Evolutionary conservation across 441 rosid species (phyloP), one percentile per base, ranked within the genome.

Genomic region (Eruca vesicaria): DNA sequence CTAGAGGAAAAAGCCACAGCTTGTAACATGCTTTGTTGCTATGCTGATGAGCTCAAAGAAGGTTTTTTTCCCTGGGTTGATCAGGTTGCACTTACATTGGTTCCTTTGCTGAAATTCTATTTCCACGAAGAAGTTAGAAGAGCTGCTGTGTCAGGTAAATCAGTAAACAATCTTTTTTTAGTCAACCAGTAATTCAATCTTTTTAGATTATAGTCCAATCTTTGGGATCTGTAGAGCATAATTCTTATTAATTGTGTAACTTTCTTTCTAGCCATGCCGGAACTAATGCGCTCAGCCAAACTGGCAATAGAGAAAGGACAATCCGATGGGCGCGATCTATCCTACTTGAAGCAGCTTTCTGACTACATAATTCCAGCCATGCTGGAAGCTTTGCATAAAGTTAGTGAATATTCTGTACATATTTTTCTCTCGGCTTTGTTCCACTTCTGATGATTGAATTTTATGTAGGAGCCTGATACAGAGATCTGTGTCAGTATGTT

Each of bases 1-100:
- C 84, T 96, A 73, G 99, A 96, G 82, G 99, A 96, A 83, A 96
- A 96, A 73, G 98, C 99, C 32, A 96, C 99, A n/a, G 99, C 99
- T 45, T 96, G 99, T 72, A 94, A 96, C 86, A 94, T 96, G 99
- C 83, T 96, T 11, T 96, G 99, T 68, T 96, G 99, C 83, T 96
- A 96, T 82, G 99, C 98, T 4, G 98, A 96, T 78, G 99, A 96
- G 84, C 79, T 96, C 80, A 96, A 96, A 82, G 99, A 94, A 81
- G 99, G 99, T 53, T 96, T 96, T 84, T 96, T 88, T 72, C 98
- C 99, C 61, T 96, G 98, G 98, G 89, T 96, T 80, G 99, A 96
- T 82, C 95, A 94, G 97, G 99, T 96, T 80, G 98, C 98, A 69
- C 98, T 94, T 56, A 96, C 93, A 31, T 67, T 96, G 59, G 99